These are phyloP conservation scores for Xylariales sp. DNA, from an alignment of 2,329 filamentous ascomycete genomes.

Conservation along the genomic window DNA sequence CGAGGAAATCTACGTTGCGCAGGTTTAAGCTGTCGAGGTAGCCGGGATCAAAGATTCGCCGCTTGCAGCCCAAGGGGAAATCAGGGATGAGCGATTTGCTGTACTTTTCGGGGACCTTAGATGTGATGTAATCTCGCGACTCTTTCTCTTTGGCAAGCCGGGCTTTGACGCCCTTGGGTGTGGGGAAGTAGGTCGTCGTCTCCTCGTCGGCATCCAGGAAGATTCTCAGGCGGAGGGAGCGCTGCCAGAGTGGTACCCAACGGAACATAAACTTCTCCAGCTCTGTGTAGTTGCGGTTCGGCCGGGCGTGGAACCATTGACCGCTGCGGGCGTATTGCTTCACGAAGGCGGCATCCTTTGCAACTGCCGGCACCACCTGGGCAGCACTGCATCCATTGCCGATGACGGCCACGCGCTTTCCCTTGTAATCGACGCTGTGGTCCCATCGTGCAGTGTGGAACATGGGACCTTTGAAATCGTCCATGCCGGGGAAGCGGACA, in stretches of 20 bases:
- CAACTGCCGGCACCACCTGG: conserved; percentile 30
- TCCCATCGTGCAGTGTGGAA: conserved; percentile 31
- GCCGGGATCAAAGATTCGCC: conserved; percentile 28
- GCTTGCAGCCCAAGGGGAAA: conserved; percentile 29
- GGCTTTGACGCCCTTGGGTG: conserved; percentile 8
- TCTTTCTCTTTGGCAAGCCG: conserved; percentile 9
- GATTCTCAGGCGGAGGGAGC: conserved; percentile 11
- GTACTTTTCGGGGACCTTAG: conserved; percentile 20
- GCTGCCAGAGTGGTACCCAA: conserved; percentile 16
- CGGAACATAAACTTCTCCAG: conserved; percentile 17
- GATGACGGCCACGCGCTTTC: conserved; percentile 30
- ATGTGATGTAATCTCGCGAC: conserved; percentile 19
- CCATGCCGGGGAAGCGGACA: conserved; percentile 21
- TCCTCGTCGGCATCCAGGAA: conserved; percentile 19
- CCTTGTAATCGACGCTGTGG: conserved; percentile 17
- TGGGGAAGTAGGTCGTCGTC: conserved; percentile 10
- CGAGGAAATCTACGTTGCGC: conserved; percentile 24
- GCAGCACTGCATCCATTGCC: conserved; percentile 30
- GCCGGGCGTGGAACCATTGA: conserved; percentile 19
- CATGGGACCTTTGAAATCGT: conserved; percentile 27
- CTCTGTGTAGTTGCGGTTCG: conserved; percentile 12
- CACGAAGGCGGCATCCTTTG: conserved; percentile 16
- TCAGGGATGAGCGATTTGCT: conserved; percentile 24
- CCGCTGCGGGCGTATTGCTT: conserved; percentile 20
- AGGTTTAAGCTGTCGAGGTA: conserved; percentile 24